A percentile compares a stretch with the other conserved stretches of the same genome.
These are phyloP conservation scores for Speleostelium caveatum DNA, from an alignment of 78 protist genomes.

Conservation along the genomic window DNA sequence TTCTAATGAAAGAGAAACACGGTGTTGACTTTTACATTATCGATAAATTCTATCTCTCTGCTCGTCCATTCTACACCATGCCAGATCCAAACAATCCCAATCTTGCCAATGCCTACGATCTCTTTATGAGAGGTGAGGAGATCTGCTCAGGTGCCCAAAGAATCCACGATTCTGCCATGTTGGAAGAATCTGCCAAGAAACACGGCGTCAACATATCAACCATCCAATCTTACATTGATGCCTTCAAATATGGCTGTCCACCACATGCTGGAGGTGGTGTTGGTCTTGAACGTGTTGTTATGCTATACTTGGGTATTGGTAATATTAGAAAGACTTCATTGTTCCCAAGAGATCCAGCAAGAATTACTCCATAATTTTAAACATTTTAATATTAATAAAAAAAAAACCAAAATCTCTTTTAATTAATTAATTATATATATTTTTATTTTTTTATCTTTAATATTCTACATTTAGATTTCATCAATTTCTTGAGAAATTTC, in stretches of 20 bases:
- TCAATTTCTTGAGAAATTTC: no score
- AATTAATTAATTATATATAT: no score
- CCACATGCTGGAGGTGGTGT: slow-evolving; percentile 99
- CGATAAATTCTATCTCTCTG: slow-evolving; percentile 94
- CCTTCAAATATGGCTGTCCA: slow-evolving; percentile 97
- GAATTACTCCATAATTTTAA: slow-evolving; percentile 91
- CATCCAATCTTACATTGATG: slow-evolving; percentile 93
- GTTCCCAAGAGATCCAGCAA: slow-evolving; percentile 98
- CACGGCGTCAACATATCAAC: slow-evolving; percentile 76
- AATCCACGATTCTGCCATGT: slow-evolving; percentile 95
- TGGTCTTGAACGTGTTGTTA: slow-evolving; percentile 97
- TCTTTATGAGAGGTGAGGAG: slow-evolving; percentile 99
- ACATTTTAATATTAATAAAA: slow-evolving; percentile 6
- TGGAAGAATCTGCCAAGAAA: slow-evolving; percentile 72
- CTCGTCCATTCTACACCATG: slow-evolving; percentile 99
- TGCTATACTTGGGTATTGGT: slow-evolving; percentile 96
- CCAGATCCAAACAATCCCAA: slow-evolving; percentile 89
- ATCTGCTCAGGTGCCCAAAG: slow-evolving; percentile 99
- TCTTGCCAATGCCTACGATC: slow-evolving; percentile 98
- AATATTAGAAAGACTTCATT: slow-evolving; percentile 96
- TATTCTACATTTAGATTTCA: no score
- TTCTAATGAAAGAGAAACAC: slow-evolving; percentile 91
- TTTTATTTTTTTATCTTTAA: no score
- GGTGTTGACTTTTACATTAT: slow-evolving; percentile 97
- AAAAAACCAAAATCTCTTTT: slow-evolving; percentile 6